These are phyloP conservation scores for Arabidopsis thaliana DNA, from an alignment of 345 rosid genomes.

Conservation along the genomic window DNA sequence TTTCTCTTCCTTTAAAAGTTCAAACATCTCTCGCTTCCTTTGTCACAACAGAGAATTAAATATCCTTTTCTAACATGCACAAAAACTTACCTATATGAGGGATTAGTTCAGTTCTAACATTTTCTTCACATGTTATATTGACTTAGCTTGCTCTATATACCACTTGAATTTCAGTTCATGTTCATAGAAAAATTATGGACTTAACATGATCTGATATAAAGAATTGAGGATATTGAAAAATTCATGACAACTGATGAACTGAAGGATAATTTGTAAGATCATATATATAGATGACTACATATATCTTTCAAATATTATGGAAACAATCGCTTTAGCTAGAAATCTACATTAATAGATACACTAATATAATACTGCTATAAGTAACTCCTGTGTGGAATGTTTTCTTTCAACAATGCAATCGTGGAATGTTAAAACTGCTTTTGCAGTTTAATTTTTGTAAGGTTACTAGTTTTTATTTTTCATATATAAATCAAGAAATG, in stretches of 20 bases:
- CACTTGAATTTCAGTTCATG: slow-evolving; percentile 19
- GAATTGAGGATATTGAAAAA: neutral
- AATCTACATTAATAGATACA: neutral
- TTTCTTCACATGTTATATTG: neutral
- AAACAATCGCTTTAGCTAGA: neutral
- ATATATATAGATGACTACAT: neutral
- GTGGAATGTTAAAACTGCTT: neutral
- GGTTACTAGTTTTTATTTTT: too few species aligned
- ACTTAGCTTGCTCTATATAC: neutral
- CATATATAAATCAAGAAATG: too few species aligned
- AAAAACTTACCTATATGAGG: slow-evolving; percentile 6
- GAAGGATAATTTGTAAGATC: neutral
- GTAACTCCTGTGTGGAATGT: neutral
- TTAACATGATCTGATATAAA: neutral
- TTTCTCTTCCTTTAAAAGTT: slow-evolving; percentile 45
- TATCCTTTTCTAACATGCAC: neutral
- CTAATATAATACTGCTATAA: slow-evolving; percentile 3
- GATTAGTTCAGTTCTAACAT: neutral
- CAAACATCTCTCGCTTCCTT: slow-evolving; percentile 41
- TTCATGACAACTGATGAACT: neutral
- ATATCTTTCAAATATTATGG: neutral
- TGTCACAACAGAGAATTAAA: slow-evolving; percentile 27
- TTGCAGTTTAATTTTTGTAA: too few species aligned
- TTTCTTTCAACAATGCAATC: neutral
- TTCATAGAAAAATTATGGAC: neutral